Evolutionary conservation across 352 stramenopile genomes (phyloP), one percentile per base, ranked within the genome.

Genomic region (Phytophthora pseudosyringae): DNA sequence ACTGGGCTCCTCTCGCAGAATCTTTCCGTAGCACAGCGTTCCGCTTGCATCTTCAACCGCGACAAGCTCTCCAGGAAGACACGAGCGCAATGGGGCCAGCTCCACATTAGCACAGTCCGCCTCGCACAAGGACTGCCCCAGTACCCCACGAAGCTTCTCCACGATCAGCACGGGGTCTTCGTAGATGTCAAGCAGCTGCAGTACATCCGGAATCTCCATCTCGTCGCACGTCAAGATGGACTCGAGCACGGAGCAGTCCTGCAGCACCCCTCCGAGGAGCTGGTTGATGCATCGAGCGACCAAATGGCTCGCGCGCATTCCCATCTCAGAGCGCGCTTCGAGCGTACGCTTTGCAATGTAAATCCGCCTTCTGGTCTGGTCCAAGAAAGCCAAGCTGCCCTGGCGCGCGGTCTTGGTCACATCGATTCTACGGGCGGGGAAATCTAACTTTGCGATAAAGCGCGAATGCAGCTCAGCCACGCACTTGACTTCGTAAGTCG

Each of bases 271-370:
- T 12, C 78, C 80, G 3, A 93, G 69, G 3, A 89, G 48, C 60
- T 91, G 86, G 43, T 94, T 91, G 41, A 94, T 82, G 36, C 76
- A 83, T 25, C 71, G 61, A 9, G 81, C 83, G 18, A 93, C 77
- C 8, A 92, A 81, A 47, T 91, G 79, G 11, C 63, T 79, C 10
- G 78, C 32, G 2, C 84, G 80, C 43, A 93, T 74, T 45, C 54
- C 53, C 25, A 64, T 71, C 15, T 69, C 52, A 36, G 56, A 67
- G 13, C 51, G 60, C 2, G 65, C 32, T 36, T 80, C 59, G 0
- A 88, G 47, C 11, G 77, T 79, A 12, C 69, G 64, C 25, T 76
- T 69, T 7, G 81, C 75, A 18, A 93, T 58, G 41, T 89, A 93
- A 40, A 94, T 84, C 5, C 70, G 31, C 36, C 61, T 70, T 8